These are phyloP conservation scores for Candida easanensis DNA, from an alignment of 805 yeast species.

Conservation along the genomic window DNA sequence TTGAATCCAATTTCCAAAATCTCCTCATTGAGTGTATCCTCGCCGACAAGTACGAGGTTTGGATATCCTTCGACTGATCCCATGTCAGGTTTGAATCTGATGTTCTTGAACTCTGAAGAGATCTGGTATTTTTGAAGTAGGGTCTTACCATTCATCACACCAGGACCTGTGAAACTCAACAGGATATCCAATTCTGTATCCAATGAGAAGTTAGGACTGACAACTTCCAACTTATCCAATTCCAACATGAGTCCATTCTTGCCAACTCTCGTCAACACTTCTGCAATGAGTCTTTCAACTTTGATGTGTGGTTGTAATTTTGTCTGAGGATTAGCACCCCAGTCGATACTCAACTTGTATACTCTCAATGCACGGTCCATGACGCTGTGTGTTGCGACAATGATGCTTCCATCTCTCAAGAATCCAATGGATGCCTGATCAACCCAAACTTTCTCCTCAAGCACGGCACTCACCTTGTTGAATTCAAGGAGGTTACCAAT, in stretches of 20 bases:
- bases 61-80: conserved; percentile 21
- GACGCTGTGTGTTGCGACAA: conserved; percentile 41
- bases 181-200: conserved; percentile 46
- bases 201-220: conserved; percentile 43
- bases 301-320: conserved; percentile 38
- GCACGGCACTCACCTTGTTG: conserved; percentile 32
- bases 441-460: conserved; percentile 33
- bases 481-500: conserved; percentile 56
- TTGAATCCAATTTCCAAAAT: conserved; percentile 33
- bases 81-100: conserved; percentile 19
- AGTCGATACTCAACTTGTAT: conserved; percentile 44
- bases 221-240: conserved; percentile 36
- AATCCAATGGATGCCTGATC: conserved; percentile 50
- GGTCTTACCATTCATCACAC: conserved; percentile 16
- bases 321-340: conserved; percentile 49
- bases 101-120: conserved; percentile 21
- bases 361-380: conserved; percentile 36
- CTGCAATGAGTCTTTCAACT: conserved; percentile 31
- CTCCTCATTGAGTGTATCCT: conserved; percentile 23
- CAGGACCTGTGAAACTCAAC: conserved; percentile 34
- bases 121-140: conserved; percentile 25
- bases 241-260: conserved; percentile 29
- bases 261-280: conserved; percentile 26
- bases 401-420: conserved; percentile 42
- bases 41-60: conserved; percentile 21